These are phyloP conservation scores for Metschnikowia gruessii DNA, from an alignment of 805 yeast species.

Conservation along the genomic window DNA sequence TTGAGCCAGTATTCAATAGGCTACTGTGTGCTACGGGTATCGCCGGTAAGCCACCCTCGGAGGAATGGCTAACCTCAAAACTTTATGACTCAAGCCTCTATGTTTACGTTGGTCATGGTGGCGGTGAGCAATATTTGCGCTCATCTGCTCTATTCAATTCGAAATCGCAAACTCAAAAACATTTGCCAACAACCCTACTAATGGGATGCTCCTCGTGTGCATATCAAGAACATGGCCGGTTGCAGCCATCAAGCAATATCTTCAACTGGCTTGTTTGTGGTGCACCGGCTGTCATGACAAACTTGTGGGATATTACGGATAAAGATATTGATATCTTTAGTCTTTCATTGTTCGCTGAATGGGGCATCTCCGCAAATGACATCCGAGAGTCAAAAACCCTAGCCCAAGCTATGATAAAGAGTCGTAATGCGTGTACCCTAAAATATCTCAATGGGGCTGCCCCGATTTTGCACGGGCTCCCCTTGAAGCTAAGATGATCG, in stretches of 20 bases:
- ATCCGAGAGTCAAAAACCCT: constrained; percentile 29
- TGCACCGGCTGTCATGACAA: constrained; percentile 77
- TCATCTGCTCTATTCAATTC: constrained; percentile 44
- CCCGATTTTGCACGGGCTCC: constrained; percentile 87
- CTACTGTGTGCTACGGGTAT: constrained; percentile 51
- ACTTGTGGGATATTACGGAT: constrained; percentile 96
- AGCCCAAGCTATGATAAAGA: constrained; percentile 53
- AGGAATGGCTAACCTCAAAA: constrained; percentile 45
- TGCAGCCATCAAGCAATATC: constrained; percentile 76
- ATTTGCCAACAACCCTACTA: constrained; percentile 59
- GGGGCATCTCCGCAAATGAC: constrained; percentile 52
- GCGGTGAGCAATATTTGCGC: constrained; percentile 82
- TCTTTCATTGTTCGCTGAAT: constrained; percentile 52
- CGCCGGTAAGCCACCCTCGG: constrained; percentile 55
- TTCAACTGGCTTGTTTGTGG: constrained; percentile 76
- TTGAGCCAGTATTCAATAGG: constrained; percentile 43
- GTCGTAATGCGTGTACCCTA: constrained; percentile 69
- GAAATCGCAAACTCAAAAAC: constrained; percentile 29
- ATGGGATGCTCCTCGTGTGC: constrained; percentile 92
- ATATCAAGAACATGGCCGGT: constrained; percentile 51
- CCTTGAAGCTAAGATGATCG: constrained; percentile 35
- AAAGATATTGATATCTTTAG: constrained; percentile 88
- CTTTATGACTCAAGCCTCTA: constrained; percentile 47
- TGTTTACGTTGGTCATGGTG: constrained; percentile 91
- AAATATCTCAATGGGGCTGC: constrained; percentile 87